Base-by-base conservation (phyloP, 306 rosid species). In the Cucumis melo region DNA sequence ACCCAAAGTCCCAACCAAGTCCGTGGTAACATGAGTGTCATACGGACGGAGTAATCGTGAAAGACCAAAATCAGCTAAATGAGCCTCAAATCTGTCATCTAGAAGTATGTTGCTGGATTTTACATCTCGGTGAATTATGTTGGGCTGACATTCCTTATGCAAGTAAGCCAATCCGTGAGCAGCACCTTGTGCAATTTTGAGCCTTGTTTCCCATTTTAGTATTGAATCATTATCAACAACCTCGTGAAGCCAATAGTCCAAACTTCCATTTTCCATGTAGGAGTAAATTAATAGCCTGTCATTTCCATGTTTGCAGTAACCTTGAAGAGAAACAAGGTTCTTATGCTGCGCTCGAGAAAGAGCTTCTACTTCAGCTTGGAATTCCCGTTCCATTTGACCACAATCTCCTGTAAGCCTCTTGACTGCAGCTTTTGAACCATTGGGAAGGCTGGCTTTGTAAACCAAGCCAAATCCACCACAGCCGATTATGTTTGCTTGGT, bases 381-480 rank as follows among this genome's bases (percentile, higher is more conserved):
- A 91, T 77, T 91, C 97, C 0, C 92, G 91, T 50, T 91, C 97
- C 92, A 91, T 87, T 80, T 89, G 93, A 75, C 97, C 93, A 59
- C 93, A 91, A 73, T 91, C 97, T 36, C 97, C 93, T 1, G 93
- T 89, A 68, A 91, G 93, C 82, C 92, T 87, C 83, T 91, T 91
- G 79, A 91, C 42, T 7, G 97, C 97, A 27, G 86, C 93, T 81
- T 87, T 89, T 21, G 85, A 79, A 72, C 97, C 92, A 63, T 87
- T 81, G 6, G 93, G 92, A 84, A 91, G 82, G 85, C 78, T 78
- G 71, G 97, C 97, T 84, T 89, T 91, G 85, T 91, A 91, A 67
- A 91, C 97, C 81, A 91, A 86, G 80, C 97, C 97, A 74, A 89
- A 91, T 62, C 93, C 97, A 3, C 97, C 97, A 14, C 97, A 91